Base-by-base conservation (phyloP, 2,329 filamentous ascomycete genomes). In the Scleromitrula shiraiana region DNA sequence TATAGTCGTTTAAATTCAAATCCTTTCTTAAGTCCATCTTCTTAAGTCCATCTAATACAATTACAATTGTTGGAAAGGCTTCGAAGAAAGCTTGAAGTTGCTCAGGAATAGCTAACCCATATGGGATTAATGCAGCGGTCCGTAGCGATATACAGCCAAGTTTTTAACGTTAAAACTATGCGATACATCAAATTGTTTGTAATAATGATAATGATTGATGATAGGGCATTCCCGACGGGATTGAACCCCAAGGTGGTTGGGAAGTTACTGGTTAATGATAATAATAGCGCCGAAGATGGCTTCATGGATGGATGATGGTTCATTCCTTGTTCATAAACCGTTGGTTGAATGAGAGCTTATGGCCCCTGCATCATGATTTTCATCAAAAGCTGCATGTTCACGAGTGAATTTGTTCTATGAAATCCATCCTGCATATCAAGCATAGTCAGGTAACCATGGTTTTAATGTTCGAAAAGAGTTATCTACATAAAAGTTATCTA, bases 331-430 rank as follows among this genome's bases (percentile, higher is more conserved):
- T 14, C 14, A 14, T 12, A 33, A 42, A 17, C 9, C n/a, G n/a
- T n/a, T n/a, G n/a, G 41, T 24, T 42, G 41, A 12, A 24, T 33
- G 7, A 17, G 20, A 35, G 15, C 14, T 24, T 1, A 14, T 14
- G 7, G 20, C 41, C 41, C 41, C 29, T 43, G 41, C 20, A 33
- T 33, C n/a, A 43, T 22, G 41, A 33, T 32, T 32, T 10, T 42
- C 19, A 15, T 22, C 33, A 9, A 15, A 33, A 43, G 20, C 6
- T 32, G 29, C 7, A 15, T 19, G 12, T 41, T 29, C 10, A 7
- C 5, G 29, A 19, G 20, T 24, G 23, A 8, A 33, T 19, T n/a
- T n/a, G n/a, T n/a, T n/a, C n/a, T n/a, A n/a, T n/a, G n/a, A n/a
- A n/a, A n/a, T n/a, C n/a, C n/a, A n/a, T n/a, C n/a, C n/a, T n/a